phyloP scores from a whole-genome alignment of 2,329 filamentous ascomycete genomes.

The Penicillium sp. region DNA sequence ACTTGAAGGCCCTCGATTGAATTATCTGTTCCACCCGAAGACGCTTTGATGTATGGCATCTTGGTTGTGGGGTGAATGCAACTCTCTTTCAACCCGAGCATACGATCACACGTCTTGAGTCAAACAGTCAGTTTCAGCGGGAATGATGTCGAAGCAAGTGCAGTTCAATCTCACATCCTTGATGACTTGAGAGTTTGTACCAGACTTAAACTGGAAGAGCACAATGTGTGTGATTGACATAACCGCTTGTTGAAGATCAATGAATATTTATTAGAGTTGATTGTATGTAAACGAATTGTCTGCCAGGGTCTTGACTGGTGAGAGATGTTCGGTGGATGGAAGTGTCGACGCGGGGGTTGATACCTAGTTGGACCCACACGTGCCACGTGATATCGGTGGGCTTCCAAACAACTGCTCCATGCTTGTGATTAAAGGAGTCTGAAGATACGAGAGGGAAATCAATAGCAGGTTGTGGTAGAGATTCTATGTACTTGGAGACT shows the following conservation, averaged over 20 bases:
- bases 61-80: constrained; percentile 63
- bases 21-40: constrained; percentile 62
- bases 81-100: constrained; percentile 58
- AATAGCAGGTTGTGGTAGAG: too few relatives aligned
- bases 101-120: constrained; percentile 55
- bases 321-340: not conserved
- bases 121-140: not conserved
- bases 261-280: not conserved
- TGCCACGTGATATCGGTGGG: not conserved
- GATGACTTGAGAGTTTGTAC: constrained; percentile 51
- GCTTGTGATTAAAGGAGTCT: not conserved
- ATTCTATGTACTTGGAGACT: too few relatives aligned
- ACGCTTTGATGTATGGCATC: constrained; percentile 61
- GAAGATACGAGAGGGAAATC: too few relatives aligned
- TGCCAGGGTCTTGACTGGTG: not conserved
- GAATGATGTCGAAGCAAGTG: not conserved
- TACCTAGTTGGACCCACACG: not conserved
- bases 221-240: constrained; percentile 72
- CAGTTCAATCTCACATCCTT: constrained; percentile 53
- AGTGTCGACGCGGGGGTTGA: not conserved
- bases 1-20: constrained; percentile 64
- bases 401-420: not conserved
- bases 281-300: not conserved
- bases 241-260: not conserved
- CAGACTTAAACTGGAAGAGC: constrained; percentile 65